phyloP scores from a whole-genome alignment of 345 rosid genomes.

The Ricinus communis region DNA sequence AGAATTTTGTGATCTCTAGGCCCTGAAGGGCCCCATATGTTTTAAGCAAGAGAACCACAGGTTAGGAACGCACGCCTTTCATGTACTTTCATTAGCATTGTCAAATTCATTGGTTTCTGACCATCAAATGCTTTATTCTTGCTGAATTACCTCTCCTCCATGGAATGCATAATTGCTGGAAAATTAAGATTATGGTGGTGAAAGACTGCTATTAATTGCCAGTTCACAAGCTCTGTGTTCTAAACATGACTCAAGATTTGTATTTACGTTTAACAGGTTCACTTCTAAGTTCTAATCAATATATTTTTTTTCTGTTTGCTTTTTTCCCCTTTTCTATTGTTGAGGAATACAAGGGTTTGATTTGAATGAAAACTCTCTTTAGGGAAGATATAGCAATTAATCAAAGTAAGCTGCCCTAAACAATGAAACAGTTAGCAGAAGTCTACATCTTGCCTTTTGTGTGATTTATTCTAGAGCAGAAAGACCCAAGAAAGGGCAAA shows the following conservation, averaged over 20 bases:
- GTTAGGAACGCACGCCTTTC: not conserved
- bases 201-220: not conserved
- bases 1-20: not conserved
- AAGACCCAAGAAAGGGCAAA: slow-evolving; percentile 14
- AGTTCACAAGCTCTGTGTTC: no score
- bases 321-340: no score
- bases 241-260: no score
- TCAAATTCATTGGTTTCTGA: not conserved
- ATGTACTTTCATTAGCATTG: no score
- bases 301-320: not conserved
- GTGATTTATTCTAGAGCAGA: not conserved
- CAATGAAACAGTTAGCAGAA: not conserved
- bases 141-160: not conserved
- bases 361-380: not conserved
- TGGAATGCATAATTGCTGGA: not conserved
- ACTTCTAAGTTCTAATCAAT: not conserved
- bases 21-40: no score
- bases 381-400: no score
- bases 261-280: no score
- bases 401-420: not conserved
- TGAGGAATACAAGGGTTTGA: no score
- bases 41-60: not conserved
- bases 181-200: not conserved
- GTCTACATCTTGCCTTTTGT: slow-evolving; percentile 21
- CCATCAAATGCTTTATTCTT: not conserved